Base-by-base conservation (phyloP, 2,329 filamentous ascomycete species). In the Parasarocladium wereldwijsianum region DNA sequence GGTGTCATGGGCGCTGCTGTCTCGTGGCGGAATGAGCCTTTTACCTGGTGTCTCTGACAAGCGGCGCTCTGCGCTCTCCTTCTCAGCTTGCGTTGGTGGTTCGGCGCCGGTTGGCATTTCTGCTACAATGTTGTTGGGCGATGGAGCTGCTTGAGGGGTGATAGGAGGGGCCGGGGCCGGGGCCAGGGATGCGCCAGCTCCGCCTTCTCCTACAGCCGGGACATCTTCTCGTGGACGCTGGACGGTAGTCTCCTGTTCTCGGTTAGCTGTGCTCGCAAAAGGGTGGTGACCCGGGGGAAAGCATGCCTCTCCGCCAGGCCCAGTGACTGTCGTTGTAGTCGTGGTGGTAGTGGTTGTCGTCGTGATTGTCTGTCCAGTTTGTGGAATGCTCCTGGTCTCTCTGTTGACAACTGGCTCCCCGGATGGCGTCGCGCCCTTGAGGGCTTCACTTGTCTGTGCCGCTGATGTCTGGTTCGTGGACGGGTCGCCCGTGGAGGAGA, bases 311-410 rank as follows among this genome's bases (percentile, higher is more conserved):
- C 28, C 28, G 18, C 24, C 28, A 17, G 28, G n/a, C 11, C 16
- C 16, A 3, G 28, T 30, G 14, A 30, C 24, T 7, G 28, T 30
- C 5, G 28, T 30, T 9, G 28, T 30, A 3, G 28, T 30, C 5
- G 28, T 30, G 5, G 28, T 30, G 4, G 28, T 30, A 8, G 28
- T 30, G 9, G 28, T 30, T 4, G 28, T 30, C 13, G 28, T 30
- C 4, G 28, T 30, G 20, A 30, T 12, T 6, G 28, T 30, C 20
- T 30, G 28, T 10, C 28, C 28, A 4, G 28, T 30, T 13, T n/a
- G 19, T 6, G 28, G 28, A 15, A 23, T 30, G 14, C 20, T 24
- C 8, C 24, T 19, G 14, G 28, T 30, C 28, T 30, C 28, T 18
- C 20, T 23, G 19, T n/a, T 30, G 20, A 30, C 24, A 11, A 15